Evolutionary conservation across 2,329 filamentous ascomycete species (phyloP).

Genomic region (Diaporthe batatas): DNA sequence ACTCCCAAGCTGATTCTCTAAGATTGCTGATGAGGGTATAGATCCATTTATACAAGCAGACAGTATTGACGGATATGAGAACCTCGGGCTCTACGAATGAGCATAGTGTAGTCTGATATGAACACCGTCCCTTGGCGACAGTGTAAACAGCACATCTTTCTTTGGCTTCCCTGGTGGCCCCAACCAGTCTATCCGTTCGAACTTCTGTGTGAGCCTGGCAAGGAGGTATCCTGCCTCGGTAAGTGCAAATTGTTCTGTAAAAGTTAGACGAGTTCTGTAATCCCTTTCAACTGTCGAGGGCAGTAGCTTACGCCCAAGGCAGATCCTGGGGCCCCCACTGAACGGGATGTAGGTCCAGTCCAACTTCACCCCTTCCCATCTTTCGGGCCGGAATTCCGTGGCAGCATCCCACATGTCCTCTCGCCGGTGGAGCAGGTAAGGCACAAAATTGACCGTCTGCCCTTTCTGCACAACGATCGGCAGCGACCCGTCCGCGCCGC

Average conservation of each 20-base stretch:
- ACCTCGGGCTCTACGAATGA: not conserved
- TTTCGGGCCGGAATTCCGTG: constrained; percentile 43
- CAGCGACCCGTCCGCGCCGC: constrained; percentile 47
- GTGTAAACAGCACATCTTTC: not conserved
- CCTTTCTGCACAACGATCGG: constrained; percentile 49
- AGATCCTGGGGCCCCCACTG: constrained; percentile 48
- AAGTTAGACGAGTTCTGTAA: no score
- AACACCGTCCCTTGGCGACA: not conserved
- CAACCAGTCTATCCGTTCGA: not conserved
- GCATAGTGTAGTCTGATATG: not conserved
- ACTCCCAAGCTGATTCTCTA: no score
- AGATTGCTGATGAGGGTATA: no score
- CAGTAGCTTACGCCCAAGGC: constrained; percentile 1
- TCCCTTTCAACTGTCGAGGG: no score
- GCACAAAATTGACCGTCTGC: constrained; percentile 45
- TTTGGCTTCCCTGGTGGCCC: not conserved
- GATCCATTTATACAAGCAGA: not conserved
- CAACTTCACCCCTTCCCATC: constrained; percentile 50
- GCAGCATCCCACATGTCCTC: constrained; percentile 43
- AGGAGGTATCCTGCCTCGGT: not conserved
- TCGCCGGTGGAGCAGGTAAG: constrained; percentile 46
- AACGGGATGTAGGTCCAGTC: constrained; percentile 59
- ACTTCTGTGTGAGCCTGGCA: not conserved
- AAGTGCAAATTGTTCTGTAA: constrained; percentile 23
- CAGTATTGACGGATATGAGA: not conserved